These are phyloP conservation scores for Penicillium sp. DNA, from an alignment of 2,329 filamentous ascomycete species.

Conservation along the genomic window DNA sequence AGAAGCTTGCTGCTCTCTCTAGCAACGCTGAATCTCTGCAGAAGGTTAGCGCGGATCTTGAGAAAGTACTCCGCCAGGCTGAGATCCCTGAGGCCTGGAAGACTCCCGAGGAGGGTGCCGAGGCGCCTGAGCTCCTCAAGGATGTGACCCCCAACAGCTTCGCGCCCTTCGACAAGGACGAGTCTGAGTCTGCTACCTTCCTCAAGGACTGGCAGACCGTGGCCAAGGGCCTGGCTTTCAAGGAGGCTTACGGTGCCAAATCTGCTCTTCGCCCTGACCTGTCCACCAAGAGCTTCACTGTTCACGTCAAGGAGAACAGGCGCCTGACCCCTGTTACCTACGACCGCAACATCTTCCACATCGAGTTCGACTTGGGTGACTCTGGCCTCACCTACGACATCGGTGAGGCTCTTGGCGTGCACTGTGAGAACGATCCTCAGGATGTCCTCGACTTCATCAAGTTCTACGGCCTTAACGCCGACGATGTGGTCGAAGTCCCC, in stretches of 20 bases:
- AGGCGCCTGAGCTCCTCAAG: slow-evolving; percentile 57
- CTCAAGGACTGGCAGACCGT: slow-evolving; percentile 81
- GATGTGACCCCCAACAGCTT: slow-evolving; percentile 82
- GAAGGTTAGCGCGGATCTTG: slow-evolving; percentile 64
- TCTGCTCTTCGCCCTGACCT: slow-evolving; percentile 81
- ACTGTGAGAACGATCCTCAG: slow-evolving; percentile 85
- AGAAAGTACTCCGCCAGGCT: slow-evolving; percentile 71
- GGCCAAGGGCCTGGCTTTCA: slow-evolving; percentile 88
- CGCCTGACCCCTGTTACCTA: slow-evolving; percentile 86
- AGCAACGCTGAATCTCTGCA: slow-evolving; percentile 67
- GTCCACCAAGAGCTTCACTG: slow-evolving; percentile 80
- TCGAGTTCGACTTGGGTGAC: slow-evolving; percentile 92
- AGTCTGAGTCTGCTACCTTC: slow-evolving; percentile 68
- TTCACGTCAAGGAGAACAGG: slow-evolving; percentile 93
- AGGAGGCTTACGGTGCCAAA: slow-evolving; percentile 85
- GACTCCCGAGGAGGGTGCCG: slow-evolving; percentile 60
- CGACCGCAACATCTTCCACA: slow-evolving; percentile 99
- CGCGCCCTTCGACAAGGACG: slow-evolving; percentile 74
- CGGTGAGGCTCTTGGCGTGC: slow-evolving; percentile 93
- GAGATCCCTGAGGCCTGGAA: slow-evolving; percentile 83
- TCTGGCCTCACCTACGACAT: slow-evolving; percentile 96
- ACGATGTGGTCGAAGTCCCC: slow-evolving; percentile 89
- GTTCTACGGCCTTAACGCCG: slow-evolving; percentile 81
- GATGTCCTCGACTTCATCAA: slow-evolving; percentile 85
- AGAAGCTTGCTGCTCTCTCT: slow-evolving; percentile 68